These are phyloP conservation scores for Phialophora macrospora DNA, from an alignment of 2,329 filamentous ascomycete species.

Conservation along the genomic window DNA sequence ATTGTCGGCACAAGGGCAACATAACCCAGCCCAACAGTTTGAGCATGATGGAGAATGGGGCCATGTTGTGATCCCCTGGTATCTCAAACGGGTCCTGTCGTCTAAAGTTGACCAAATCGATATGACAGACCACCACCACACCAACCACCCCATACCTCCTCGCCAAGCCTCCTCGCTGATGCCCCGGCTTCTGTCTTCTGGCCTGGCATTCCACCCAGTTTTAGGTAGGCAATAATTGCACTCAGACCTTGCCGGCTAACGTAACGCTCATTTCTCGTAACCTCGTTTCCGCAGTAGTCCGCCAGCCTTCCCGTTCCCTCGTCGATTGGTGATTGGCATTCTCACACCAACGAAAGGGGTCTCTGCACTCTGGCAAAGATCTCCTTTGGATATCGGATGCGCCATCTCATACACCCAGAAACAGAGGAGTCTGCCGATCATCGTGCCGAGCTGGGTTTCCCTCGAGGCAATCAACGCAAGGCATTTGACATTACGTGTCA, in stretches of 20 bases:
- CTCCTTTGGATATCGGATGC: not conserved
- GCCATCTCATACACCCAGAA: not conserved
- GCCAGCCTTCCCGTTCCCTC: not conserved
- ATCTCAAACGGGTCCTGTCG: no score
- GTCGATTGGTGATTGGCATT: not conserved
- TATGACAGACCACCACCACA: no score
- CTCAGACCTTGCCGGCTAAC: not conserved
- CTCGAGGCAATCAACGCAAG: not conserved
- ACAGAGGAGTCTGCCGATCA: not conserved
- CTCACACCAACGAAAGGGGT: not conserved
- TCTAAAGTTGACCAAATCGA: no score
- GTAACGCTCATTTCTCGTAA: not conserved
- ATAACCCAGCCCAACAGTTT: no score
- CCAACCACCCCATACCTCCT: no score
- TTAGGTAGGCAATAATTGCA: not conserved
- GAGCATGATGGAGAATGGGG: no score
- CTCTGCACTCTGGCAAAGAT: not conserved
- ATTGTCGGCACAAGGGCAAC: no score
- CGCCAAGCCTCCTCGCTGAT: not conserved
- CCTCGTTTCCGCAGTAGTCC: not conserved
- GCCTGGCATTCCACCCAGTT: not conserved
- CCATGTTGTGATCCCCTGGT: no score
- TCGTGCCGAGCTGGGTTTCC: not conserved
- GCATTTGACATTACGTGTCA: not conserved
- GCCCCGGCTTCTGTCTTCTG: not conserved